These are phyloP conservation scores for Hyaloscypha variabilis DNA, from an alignment of 495 filamentous ascomycete genomes.

Conservation along the genomic window DNA sequence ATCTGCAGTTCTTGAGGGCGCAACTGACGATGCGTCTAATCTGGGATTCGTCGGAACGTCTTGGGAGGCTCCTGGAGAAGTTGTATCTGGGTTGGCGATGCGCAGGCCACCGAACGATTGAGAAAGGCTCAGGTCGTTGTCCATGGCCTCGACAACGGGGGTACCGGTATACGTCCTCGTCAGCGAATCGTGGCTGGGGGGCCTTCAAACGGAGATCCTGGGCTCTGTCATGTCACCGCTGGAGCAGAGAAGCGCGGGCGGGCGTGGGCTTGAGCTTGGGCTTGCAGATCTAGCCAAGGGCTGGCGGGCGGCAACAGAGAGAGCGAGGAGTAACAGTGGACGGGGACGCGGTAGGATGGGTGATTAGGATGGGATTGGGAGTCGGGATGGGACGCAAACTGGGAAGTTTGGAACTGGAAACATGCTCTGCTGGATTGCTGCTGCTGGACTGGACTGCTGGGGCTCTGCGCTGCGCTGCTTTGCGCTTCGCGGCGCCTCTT, in stretches of 20 bases:
- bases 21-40: constrained; percentile 32
- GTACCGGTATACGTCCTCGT: constrained; percentile 2
- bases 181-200: neutral
- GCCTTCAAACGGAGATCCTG: constrained; percentile 4
- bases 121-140: constrained; percentile 90
- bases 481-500: no score
- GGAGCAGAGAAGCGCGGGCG: neutral
- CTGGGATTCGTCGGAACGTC: constrained; percentile 35
- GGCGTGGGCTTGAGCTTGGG: neutral
- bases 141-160: constrained; percentile 56
- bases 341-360: no score
- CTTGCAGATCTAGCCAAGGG: neutral
- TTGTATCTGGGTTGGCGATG: constrained; percentile 95
- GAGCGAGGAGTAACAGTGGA: no score
- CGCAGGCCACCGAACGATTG: constrained; percentile 91
- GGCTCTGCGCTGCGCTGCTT: no score
- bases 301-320: neutral
- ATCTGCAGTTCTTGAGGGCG: constrained; percentile 29
- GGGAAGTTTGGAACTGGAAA: no score
- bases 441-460: no score
- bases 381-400: no score
- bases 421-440: no score
- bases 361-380: no score
- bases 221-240: neutral
- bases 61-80: constrained; percentile 56